Evolutionary conservation across 2,329 filamentous ascomycete species (phyloP).

Genomic region (Aureobasidium leucospermi): DNA sequence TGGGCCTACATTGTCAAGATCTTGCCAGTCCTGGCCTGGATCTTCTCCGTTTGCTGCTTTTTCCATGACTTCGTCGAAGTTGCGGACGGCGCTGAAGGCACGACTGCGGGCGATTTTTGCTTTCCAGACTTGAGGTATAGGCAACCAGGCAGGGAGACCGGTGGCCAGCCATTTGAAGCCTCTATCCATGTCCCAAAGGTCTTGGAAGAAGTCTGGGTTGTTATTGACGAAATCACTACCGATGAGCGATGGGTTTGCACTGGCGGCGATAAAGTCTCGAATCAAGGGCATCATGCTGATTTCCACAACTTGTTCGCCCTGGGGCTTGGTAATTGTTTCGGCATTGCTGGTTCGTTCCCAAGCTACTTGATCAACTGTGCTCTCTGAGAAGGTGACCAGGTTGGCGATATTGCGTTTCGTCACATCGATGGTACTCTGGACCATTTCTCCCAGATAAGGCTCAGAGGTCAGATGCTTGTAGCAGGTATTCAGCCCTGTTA

Average conservation of each 20-base stretch:
- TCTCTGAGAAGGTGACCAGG: constrained; percentile 52
- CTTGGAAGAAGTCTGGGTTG: constrained; percentile 46
- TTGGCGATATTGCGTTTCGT: constrained; percentile 44
- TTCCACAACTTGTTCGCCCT: constrained; percentile 43
- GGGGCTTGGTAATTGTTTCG: constrained; percentile 32
- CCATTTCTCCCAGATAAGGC: constrained; percentile 37
- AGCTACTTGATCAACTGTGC: constrained; percentile 52
- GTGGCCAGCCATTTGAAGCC: constrained; percentile 48
- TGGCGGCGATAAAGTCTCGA: constrained; percentile 50
- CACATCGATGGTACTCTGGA: constrained; percentile 31
- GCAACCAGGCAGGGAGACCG: constrained; percentile 50
- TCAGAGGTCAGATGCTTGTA: constrained; percentile 42
- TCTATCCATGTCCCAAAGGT: constrained; percentile 49
- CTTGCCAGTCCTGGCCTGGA: constrained; percentile 27
- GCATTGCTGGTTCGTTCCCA: constrained; percentile 53
- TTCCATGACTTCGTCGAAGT: constrained; percentile 28
- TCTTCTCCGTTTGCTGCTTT: constrained; percentile 24
- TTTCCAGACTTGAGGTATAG: constrained; percentile 43
- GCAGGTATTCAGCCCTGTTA: constrained; percentile 27
- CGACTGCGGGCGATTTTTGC: constrained; percentile 36
- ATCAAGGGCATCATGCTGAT: constrained; percentile 46
- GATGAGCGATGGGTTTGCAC: constrained; percentile 44
- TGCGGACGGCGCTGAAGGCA: constrained; percentile 21
- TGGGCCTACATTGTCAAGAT: constrained; percentile 26
- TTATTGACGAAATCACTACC: constrained; percentile 45